Conservation (phyloP, 345 rosid species). For the Aquilaria sinensis region DNA sequence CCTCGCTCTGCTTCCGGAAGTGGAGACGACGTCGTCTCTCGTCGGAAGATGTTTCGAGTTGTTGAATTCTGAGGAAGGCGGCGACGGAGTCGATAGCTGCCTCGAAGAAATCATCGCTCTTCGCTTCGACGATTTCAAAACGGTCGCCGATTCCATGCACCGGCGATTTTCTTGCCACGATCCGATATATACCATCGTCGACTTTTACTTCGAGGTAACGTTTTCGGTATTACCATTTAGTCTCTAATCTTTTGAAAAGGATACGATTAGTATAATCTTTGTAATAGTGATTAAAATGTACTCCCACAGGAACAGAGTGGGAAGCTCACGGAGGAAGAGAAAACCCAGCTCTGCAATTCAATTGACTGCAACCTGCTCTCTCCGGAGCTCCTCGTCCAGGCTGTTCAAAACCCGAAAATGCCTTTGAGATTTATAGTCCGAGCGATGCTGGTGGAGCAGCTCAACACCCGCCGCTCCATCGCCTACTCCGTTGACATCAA, state of each 20-base stretch:
- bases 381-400: conserved; percentile 53
- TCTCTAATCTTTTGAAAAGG: neutral
- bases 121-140: conserved; percentile 38
- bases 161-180: conserved; percentile 53
- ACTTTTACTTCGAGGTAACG: conserved; percentile 66
- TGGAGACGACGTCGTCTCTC: conserved; percentile 53
- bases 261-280: neutral
- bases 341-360: conserved; percentile 45
- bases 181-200: conserved; percentile 55
- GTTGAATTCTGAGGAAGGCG: conserved; percentile 23
- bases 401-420: conserved; percentile 78
- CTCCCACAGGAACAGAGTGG: conserved; percentile 39
- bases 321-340: conserved; percentile 57
- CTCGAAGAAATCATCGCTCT: conserved; percentile 45
- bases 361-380: conserved; percentile 79
- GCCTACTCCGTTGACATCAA: conserved; percentile 18
- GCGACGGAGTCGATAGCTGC: conserved; percentile 29
- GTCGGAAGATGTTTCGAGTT: conserved; percentile 58
- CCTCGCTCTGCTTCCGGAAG: conserved; percentile 59
- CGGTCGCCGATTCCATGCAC: conserved; percentile 48
- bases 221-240: neutral
- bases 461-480: conserved; percentile 61
- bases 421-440: conserved; percentile 75
- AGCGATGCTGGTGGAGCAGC: conserved; percentile 81
- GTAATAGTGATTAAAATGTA: neutral